Evolutionary conservation across 2,329 filamentous ascomycete species (phyloP).

Genomic region (Pseudogymnoascus pannorum): DNA sequence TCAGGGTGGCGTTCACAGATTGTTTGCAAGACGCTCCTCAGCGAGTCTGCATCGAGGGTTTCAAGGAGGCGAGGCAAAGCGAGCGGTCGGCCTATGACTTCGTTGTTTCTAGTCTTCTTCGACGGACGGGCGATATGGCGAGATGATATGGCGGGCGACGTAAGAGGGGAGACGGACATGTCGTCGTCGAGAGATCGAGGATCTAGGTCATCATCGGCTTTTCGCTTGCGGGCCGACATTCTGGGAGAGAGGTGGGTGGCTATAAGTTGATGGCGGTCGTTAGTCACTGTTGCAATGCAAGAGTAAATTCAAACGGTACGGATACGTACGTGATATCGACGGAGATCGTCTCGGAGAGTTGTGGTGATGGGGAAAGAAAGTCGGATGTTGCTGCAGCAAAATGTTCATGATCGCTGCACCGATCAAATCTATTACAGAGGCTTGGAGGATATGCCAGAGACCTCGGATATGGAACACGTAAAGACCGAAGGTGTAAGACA

Average conservation of each 20-base stretch:
- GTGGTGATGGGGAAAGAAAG: conserved; percentile 52
- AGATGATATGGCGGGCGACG: conserved; percentile 68
- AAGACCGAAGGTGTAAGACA: neutral
- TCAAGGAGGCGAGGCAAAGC: conserved; percentile 76
- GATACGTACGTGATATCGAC: conserved; percentile 46
- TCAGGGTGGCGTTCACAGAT: conserved; percentile 86
- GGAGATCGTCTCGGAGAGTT: conserved; percentile 44
- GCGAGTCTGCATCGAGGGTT: conserved; percentile 77
- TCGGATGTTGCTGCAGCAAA: conserved; percentile 52
- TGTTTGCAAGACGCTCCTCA: conserved; percentile 79
- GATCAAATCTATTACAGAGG: neutral
- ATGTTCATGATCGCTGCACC: conserved; percentile 48
- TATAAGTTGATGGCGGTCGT: conserved; percentile 12
- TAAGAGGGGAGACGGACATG: conserved; percentile 83
- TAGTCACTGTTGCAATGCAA: conserved; percentile 10
- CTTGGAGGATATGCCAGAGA: neutral
- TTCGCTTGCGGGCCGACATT: conserved; percentile 66
- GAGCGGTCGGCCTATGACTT: conserved; percentile 60
- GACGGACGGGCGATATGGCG: conserved; percentile 60
- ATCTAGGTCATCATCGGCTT: conserved; percentile 71
- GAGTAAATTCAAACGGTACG: neutral
- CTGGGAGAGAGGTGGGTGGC: conserved; percentile 39
- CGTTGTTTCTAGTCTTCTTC: conserved; percentile 57
- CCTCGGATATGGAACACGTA: neutral
- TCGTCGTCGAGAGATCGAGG: conserved; percentile 53